Evolutionary conservation across 1,284 basidiomycete species (phyloP).

Genomic region (Thecaphora frezii): DNA sequence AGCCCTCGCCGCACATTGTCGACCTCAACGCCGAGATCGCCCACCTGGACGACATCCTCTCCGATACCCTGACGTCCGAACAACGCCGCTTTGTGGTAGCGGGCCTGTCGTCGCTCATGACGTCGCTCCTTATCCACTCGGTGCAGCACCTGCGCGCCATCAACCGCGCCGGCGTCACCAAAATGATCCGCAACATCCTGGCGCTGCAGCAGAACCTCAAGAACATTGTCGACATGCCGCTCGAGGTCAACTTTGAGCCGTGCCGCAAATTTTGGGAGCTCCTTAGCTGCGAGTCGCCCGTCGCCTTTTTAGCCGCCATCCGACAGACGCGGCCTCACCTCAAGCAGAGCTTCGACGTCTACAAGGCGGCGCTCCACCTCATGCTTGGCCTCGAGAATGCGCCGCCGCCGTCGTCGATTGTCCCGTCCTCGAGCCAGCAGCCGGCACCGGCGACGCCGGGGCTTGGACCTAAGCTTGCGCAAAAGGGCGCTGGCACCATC

Average conservation of each 20-base stretch:
- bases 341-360: conserved; percentile 34
- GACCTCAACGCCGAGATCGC: conserved; percentile 83
- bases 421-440: too few species aligned
- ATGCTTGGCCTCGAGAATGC: conserved; percentile 46
- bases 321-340: background rate
- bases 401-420: too few species aligned
- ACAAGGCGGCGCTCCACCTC: conserved; percentile 40
- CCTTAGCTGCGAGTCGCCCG: conserved; percentile 19
- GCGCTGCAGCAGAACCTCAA: conserved; percentile 91
- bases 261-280: conserved; percentile 76
- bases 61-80: conserved; percentile 28
- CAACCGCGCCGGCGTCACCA: conserved; percentile 79
- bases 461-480: conserved; percentile 2
- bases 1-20: conserved; percentile 85
- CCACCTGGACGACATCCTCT: conserved; percentile 70
- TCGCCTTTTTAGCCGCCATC: conserved; percentile 4
- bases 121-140: conserved; percentile 75
- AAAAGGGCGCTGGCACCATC: conserved; percentile 1
- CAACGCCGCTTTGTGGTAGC: conserved; percentile 75
- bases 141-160: conserved; percentile 73
- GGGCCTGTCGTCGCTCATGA: conserved; percentile 83
- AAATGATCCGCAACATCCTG: conserved; percentile 85
- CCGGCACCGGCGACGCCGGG: background rate
- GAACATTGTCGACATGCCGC: conserved; percentile 52
- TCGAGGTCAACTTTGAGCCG: conserved; percentile 72